Percentiles rank a stretch among this genome's conserved stretches.
phyloP scores from a whole-genome alignment of 768 basidiomycete species.

The Nevesoporus exiguus region DNA sequence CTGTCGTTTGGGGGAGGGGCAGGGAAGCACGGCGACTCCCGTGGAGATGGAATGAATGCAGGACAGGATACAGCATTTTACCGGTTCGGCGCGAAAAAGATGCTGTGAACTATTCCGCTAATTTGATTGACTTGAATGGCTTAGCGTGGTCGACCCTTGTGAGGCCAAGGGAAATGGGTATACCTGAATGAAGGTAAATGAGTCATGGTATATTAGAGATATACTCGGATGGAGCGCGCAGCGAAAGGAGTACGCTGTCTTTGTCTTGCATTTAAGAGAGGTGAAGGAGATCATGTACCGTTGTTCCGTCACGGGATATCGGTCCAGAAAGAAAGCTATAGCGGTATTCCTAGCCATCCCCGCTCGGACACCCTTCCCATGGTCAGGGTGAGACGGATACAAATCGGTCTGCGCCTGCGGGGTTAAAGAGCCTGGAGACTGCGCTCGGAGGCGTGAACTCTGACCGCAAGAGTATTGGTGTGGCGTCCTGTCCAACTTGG shows the following conservation, averaged over 20 bases:
- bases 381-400: constrained; percentile 11
- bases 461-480: background rate
- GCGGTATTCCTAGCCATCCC: background rate
- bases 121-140: background rate
- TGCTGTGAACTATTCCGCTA: background rate
- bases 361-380: constrained; percentile 9
- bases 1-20: constrained; percentile 9
- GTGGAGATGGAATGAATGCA: constrained; percentile 2
- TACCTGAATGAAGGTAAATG: constrained; percentile 2
- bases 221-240: constrained; percentile 15
- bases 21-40: constrained; percentile 15
- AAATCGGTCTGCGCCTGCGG: constrained; percentile 8
- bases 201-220: background rate
- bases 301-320: constrained; percentile 1
- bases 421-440: constrained; percentile 4
- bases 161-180: background rate
- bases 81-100: background rate
- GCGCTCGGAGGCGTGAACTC: background rate
- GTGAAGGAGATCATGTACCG: background rate
- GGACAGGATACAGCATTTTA: constrained; percentile 1
- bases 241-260: background rate
- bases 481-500: background rate
- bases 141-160: background rate
- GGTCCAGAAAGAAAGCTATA: constrained; percentile 2
- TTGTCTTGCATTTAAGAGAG: background rate